A percentile compares a stretch with the other conserved stretches of the same genome.
Conservation (phyloP, 2,329 filamentous ascomycete genomes). For the Biscogniauxia sp. region DNA sequence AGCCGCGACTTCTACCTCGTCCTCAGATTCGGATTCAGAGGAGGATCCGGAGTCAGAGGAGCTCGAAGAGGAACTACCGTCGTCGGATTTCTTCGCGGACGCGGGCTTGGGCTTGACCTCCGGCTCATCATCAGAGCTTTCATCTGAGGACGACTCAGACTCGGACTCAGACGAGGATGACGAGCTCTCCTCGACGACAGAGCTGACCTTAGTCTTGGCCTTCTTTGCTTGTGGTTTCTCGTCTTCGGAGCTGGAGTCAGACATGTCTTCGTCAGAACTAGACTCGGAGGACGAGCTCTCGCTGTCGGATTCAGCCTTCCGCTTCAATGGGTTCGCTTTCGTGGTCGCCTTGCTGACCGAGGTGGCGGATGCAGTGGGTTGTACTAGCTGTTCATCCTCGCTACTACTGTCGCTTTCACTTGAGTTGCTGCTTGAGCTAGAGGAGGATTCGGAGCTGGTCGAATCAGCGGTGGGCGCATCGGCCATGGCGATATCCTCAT, state of each 20-base stretch:
- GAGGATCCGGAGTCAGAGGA: conserved; percentile 34
- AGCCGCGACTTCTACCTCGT: not conserved
- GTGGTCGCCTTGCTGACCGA: conserved; percentile 28
- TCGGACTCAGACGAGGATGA: conserved; percentile 29
- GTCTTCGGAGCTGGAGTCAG: conserved; percentile 37
- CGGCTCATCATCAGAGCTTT: conserved; percentile 23
- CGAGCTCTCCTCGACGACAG: conserved; percentile 35
- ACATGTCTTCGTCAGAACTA: conserved; percentile 36
- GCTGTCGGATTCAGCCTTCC: conserved; percentile 47
- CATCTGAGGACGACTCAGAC: conserved; percentile 29
- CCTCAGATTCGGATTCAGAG: conserved; percentile 35
- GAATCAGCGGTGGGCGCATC: conserved; percentile 37
- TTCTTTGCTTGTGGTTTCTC: conserved; percentile 47
- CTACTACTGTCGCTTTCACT: conserved; percentile 34
- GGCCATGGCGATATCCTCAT: conserved; percentile 46
- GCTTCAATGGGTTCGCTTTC: conserved; percentile 48
- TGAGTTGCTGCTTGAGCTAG: conserved; percentile 35
- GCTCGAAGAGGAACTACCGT: conserved; percentile 24
- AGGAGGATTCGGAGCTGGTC: conserved; percentile 27
- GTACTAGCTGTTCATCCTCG: conserved; percentile 29
- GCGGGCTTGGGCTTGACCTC: conserved; percentile 20
- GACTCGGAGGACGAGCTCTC: conserved; percentile 41
- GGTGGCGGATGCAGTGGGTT: conserved; percentile 24
- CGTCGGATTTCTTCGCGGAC: conserved; percentile 28
- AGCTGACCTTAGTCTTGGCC: conserved; percentile 38